Evolutionary conservation across 1,284 basidiomycete species (phyloP).

Genomic region (Flammula alnicola): DNA sequence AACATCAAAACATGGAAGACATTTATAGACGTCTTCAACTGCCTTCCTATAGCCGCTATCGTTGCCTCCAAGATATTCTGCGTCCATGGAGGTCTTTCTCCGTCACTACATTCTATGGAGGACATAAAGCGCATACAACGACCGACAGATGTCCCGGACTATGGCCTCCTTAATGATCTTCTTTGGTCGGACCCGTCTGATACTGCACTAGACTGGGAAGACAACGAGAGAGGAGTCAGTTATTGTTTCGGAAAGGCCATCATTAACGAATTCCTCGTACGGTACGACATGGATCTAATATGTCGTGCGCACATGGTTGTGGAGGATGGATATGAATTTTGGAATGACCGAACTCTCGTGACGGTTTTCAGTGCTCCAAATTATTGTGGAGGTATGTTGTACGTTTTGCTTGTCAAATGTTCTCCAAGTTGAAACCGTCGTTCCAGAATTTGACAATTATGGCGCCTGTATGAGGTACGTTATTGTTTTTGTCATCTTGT

Average conservation of each 20-base stretch:
- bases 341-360: slow-evolving; percentile 98
- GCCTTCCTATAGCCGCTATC: slow-evolving; percentile 96
- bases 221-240: slow-evolving; percentile 99
- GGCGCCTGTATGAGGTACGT: slow-evolving; percentile 89
- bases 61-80: slow-evolving; percentile 99
- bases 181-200: slow-evolving; percentile 99
- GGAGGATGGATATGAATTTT: slow-evolving; percentile 99
- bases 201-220: slow-evolving; percentile 98
- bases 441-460: slow-evolving; percentile 94
- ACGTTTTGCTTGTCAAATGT: slow-evolving; percentile 8
- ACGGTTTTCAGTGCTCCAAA: slow-evolving; percentile 99
- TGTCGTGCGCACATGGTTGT: slow-evolving; percentile 99
- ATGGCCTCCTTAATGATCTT: slow-evolving; percentile 95
- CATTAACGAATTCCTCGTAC: slow-evolving; percentile 93
- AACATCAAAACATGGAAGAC: slow-evolving; percentile 99
- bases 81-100: slow-evolving; percentile 97
- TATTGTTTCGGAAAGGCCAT: slow-evolving; percentile 99
- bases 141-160: slow-evolving; percentile 99
- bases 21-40: slow-evolving; percentile 99
- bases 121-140: slow-evolving; percentile 98
- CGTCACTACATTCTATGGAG: slow-evolving; percentile 98
- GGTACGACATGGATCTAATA: slow-evolving; percentile 98
- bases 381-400: slow-evolving; percentile 88
- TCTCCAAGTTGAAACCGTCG: slow-evolving; percentile 15
- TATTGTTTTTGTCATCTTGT: slow-evolving; percentile 62